These are phyloP conservation scores for Alternaria sp. DNA, from an alignment of 2,329 filamentous ascomycete genomes.

Conservation along the genomic window DNA sequence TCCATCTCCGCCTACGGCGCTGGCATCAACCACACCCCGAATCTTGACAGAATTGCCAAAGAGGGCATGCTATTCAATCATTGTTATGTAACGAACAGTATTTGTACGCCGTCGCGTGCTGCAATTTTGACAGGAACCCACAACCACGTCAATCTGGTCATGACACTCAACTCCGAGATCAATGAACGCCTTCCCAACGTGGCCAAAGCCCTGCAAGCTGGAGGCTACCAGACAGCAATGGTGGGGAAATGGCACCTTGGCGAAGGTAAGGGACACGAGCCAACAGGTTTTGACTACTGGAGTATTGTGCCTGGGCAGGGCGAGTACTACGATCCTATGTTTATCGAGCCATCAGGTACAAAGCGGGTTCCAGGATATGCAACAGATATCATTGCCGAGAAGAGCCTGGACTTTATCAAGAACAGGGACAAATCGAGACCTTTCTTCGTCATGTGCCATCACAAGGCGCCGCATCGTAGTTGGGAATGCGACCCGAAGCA, in stretches of 20 bases:
- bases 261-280: constrained; percentile 57
- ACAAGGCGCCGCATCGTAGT: constrained; percentile 63
- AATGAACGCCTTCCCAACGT: constrained; percentile 62
- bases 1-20: constrained; percentile 60
- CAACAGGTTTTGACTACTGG: constrained; percentile 58
- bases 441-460: constrained; percentile 66
- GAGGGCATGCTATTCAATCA: constrained; percentile 63
- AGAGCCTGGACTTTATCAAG: constrained; percentile 48
- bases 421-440: constrained; percentile 47
- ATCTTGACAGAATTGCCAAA: constrained; percentile 59
- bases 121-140: constrained; percentile 61
- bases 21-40: constrained; percentile 61
- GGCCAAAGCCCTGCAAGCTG: constrained; percentile 58
- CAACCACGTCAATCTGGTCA: constrained; percentile 63
- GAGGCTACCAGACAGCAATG: constrained; percentile 62
- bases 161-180: constrained; percentile 60
- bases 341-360: constrained; percentile 54
- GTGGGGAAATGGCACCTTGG: constrained; percentile 64
- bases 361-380: constrained; percentile 55
- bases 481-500: constrained; percentile 63
- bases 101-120: constrained; percentile 62
- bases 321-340: constrained; percentile 61
- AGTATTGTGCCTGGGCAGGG: constrained; percentile 62
- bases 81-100: constrained; percentile 64
- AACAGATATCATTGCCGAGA: constrained; percentile 63